Base-by-base conservation (phyloP, 495 filamentous ascomycete genomes). In the Baudoinia panamericana region DNA sequence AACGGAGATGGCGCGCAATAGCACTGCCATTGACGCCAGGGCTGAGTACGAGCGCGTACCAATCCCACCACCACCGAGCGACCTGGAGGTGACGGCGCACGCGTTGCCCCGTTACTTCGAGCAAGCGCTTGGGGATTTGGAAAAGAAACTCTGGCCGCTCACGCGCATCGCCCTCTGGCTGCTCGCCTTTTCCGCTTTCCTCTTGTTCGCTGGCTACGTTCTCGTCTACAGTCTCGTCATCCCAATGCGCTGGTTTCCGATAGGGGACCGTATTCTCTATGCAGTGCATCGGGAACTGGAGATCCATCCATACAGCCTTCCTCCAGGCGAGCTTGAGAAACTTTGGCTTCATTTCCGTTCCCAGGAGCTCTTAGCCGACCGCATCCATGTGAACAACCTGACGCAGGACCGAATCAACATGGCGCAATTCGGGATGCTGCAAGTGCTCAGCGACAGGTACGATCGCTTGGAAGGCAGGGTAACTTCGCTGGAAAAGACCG, bases 361-460 rank as follows among this genome's bases (percentile, higher is more conserved):
- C n/a, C n/a, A n/a, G n/a, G n/a, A n/a, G n/a, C n/a, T n/a, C n/a
- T n/a, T n/a, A n/a, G n/a, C n/a, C n/a, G 15, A 28, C 16, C 21
- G 30, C 25, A 22, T 13, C 24, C 21, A 25, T n/a, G 19, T 12
- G 11, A n/a, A 29, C 2, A 10, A 11, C 6, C n/a, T 31, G 33
- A 30, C 16, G 4, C n/a, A 39, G 15, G 16, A 12, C 11, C 34
- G 20, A 16, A 26, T 39, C 42, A 38, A 45, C 37, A 35, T 33
- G 27, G 37, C 43, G 24, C 26, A 17, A 9, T 30, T 47, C 20
- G 30, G 29, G 1, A 15, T 31, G 11, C 5, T 68, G 10, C 43
- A 63, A 13, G 27, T 27, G 0, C 40, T 62, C n/a, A 13, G 66
- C 11, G 56, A 51, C n/a, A 40, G 35, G n/a, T 5, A 25, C 26